Base-by-base conservation (phyloP, 208 protist species). In the Trypanosoma mega region DNA sequence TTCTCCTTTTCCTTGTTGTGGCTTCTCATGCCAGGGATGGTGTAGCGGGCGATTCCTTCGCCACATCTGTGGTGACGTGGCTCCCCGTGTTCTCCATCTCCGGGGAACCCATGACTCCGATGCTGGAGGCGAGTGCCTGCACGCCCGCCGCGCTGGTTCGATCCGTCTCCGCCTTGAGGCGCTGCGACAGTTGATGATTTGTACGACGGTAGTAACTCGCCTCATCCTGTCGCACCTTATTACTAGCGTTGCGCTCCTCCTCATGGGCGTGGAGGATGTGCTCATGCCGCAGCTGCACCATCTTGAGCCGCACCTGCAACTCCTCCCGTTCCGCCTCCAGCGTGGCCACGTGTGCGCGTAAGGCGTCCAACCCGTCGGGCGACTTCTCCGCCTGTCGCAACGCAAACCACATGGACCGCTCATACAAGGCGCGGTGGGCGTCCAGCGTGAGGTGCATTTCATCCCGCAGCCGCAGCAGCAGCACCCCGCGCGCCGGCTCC, bases 391-490 rank as follows among this genome's bases (percentile, higher is more conserved):
- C 26, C 34, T 85, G 82, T 20, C 72, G 45, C 4, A 80, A 98
- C 76, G 29, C 97, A 91, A 88, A 98, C 93, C 34, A 93, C 80
- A 80, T 63, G 2, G 73, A 66, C 31, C 82, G 63, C 18, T 69
- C 64, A 1, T 74, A 66, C 18, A 95, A 68, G 3, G 73, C 62
- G 4, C 66, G 63, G 64, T 95, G 89, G 21, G 86, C 78, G 5
- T 53, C 62, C 34, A 92, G 50, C 9, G 59, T 65, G 51, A 78
- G 67, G 46, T 80, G 62, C 26, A 98, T 57, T 68, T 99, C 98
- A 47, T 99, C 98, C 0, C 97, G 71, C 44, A 99, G 78, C 9
- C 97, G 88, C 29, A 98, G 80, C 26, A 99, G 76, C 63, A 99
- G 78, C 41, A 99, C 74, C 12, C 98, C 98, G 2, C 98, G 76